Conservation (phyloP, 2,329 filamentous ascomycete genomes). For the Stenocarpella maydis region DNA sequence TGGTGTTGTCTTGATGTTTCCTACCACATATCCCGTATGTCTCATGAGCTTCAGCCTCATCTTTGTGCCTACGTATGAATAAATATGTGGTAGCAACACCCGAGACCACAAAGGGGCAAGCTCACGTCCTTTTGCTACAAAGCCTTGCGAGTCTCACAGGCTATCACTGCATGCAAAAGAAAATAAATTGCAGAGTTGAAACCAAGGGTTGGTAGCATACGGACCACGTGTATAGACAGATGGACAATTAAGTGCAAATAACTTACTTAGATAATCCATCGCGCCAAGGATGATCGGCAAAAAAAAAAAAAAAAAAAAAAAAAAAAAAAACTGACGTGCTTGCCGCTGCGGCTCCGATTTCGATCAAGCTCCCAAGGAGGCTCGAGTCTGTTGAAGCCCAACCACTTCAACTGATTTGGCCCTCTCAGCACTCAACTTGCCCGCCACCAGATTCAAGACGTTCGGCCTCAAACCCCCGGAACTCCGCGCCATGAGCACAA, state of each 20-base stretch:
- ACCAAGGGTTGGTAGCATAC: neutral
- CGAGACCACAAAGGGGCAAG: neutral
- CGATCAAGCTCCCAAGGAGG: neutral
- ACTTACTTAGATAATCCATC: neutral
- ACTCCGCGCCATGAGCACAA: conserved; percentile 37
- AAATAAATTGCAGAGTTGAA: neutral
- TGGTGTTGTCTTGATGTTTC: neutral
- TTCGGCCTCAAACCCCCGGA: neutral
- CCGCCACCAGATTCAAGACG: neutral
- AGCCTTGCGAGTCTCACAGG: too few relatives aligned
- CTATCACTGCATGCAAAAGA: neutral
- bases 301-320: too few relatives aligned
- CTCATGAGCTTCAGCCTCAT: neutral
- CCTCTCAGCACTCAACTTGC: neutral
- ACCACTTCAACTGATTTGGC: neutral
- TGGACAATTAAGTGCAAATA: neutral
- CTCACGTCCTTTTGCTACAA: neutral
- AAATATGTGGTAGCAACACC: neutral
- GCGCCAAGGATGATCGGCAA: conserved; percentile 10
- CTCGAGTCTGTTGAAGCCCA: neutral
- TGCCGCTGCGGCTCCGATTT: conserved; percentile 14
- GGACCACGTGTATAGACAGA: conserved; percentile 1
- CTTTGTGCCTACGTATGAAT: too few relatives aligned
- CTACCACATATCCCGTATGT: neutral
- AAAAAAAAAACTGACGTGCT: conserved; percentile 20